Percentiles rank a stretch among this genome's conserved stretches.
These are phyloP conservation scores for Brassica rapa DNA, from an alignment of 345 rosid species.

Conservation along the genomic window DNA sequence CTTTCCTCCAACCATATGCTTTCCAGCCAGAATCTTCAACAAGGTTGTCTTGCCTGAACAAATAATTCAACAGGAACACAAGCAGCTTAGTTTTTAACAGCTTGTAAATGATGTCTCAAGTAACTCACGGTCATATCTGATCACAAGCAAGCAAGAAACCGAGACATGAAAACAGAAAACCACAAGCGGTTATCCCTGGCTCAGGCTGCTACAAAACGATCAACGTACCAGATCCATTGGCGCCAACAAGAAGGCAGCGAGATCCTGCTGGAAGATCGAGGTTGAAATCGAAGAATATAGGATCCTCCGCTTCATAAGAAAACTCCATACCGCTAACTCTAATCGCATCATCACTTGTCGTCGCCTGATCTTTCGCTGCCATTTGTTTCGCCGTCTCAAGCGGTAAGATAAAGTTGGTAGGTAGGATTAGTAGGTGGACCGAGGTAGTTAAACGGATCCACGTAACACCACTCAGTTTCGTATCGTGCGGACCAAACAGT, in stretches of 20 bases:
- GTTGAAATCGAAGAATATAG: conserved; percentile 70
- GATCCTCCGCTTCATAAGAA: conserved; percentile 59
- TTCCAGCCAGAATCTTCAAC: conserved; percentile 82
- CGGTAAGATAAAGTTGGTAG: conserved; percentile 1
- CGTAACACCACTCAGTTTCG: neutral
- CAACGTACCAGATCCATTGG: conserved; percentile 84
- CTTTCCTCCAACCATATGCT: conserved; percentile 94
- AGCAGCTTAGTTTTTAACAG: neutral
- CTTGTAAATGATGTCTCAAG: neutral
- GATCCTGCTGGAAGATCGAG: conserved; percentile 70
- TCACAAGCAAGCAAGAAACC: neutral
- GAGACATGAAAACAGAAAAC: neutral
- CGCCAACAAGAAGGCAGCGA: conserved; percentile 92
- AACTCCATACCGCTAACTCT: conserved; percentile 80
- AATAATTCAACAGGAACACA: neutral
- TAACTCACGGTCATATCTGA: neutral
- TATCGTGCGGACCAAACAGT: too few relatives aligned
- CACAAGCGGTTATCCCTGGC: neutral
- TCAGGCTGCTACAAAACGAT: neutral
- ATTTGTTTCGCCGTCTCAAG: conserved; percentile 35
- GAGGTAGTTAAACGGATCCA: neutral
- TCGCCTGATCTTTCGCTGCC: conserved; percentile 36
- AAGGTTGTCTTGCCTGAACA: conserved; percentile 81
- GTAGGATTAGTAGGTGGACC: conserved; percentile 5
- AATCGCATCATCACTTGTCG: conserved; percentile 43